Percentiles rank a stretch among this genome's conserved stretches.
Evolutionary conservation across 208 protist genomes (phyloP).

Genomic region (Wallacemonas sp.): DNA sequence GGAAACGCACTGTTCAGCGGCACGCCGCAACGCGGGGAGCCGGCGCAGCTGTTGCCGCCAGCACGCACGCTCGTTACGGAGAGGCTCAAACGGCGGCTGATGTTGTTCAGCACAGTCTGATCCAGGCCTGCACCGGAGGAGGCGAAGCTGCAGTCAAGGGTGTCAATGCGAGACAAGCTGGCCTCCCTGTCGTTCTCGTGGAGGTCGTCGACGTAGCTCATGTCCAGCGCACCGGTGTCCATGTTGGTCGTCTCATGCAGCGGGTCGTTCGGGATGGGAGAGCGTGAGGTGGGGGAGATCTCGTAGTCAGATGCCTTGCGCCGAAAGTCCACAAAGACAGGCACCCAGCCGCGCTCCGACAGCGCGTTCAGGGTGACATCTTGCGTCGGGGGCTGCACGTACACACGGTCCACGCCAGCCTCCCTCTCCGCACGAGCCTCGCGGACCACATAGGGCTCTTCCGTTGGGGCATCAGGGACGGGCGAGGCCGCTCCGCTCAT

Average conservation of each 20-base stretch:
- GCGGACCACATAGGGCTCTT: neutral
- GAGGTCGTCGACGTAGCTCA: neutral
- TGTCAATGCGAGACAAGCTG: conserved; percentile 16
- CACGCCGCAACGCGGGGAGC: neutral
- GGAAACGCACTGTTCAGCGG: neutral
- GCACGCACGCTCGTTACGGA: conserved; percentile 10
- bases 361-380: conserved; percentile 37
- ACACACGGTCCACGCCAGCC: neutral
- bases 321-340: conserved; percentile 33
- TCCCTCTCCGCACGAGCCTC: conserved; percentile 9
- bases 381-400: conserved; percentile 14
- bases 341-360: conserved; percentile 35
- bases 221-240: neutral
- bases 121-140: conserved; percentile 1
- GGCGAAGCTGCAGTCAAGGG: conserved; percentile 6
- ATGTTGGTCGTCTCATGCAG: neutral
- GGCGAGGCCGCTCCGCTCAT: neutral
- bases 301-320: conserved; percentile 11
- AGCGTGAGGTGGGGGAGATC: conserved; percentile 12
- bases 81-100: conserved; percentile 19
- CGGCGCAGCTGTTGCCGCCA: neutral
- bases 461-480: neutral
- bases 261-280: conserved; percentile 23
- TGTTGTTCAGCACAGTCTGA: conserved; percentile 12
- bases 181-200: neutral